A percentile compares a stretch with the other conserved stretches of the same genome.
Conservation (phyloP, 2,329 filamentous ascomycete genomes). For the Colletotrichum scovillei region DNA sequence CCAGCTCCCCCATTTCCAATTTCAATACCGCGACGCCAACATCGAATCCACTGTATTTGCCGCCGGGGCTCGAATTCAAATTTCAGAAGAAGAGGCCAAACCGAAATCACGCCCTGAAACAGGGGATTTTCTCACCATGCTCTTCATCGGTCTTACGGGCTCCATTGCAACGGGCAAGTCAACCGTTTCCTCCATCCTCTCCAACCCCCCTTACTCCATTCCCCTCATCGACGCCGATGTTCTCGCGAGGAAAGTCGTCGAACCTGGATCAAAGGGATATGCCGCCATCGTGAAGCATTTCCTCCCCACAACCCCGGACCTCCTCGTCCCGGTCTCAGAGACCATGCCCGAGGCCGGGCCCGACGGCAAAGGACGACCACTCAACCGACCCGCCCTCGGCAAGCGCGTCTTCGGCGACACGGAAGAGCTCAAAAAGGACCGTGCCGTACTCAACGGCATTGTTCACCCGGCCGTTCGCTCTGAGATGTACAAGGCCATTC, state of each 20-base stretch:
- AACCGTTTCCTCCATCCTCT: constrained; percentile 88
- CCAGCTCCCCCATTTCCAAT: background rate
- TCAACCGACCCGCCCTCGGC: constrained; percentile 90
- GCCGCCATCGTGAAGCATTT: constrained; percentile 85
- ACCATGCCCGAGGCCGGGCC: constrained; percentile 65
- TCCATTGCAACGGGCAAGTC: constrained; percentile 99
- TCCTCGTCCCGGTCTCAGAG: constrained; percentile 73
- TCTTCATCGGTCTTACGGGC: constrained; percentile 94
- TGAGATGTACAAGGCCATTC: constrained; percentile 82
- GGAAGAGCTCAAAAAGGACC: constrained; percentile 76
- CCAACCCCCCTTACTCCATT: constrained; percentile 82
- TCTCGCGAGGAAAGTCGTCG: constrained; percentile 91
- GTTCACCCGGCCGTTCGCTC: constrained; percentile 90
- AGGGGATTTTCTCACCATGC: constrained; percentile 66
- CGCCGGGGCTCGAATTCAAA: background rate
- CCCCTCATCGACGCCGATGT: constrained; percentile 95
- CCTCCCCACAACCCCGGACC: constrained; percentile 82
- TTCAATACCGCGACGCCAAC: background rate
- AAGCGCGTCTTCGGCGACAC: constrained; percentile 86
- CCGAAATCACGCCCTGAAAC: background rate
- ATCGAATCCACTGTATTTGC: background rate
- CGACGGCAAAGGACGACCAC: constrained; percentile 73
- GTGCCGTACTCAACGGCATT: constrained; percentile 85
- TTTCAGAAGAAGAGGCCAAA: background rate
- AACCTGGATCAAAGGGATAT: constrained; percentile 90